Evolutionary conservation across 2,329 filamentous ascomycete species (phyloP).

Genomic region (Aspergillus novofumigatus): DNA sequence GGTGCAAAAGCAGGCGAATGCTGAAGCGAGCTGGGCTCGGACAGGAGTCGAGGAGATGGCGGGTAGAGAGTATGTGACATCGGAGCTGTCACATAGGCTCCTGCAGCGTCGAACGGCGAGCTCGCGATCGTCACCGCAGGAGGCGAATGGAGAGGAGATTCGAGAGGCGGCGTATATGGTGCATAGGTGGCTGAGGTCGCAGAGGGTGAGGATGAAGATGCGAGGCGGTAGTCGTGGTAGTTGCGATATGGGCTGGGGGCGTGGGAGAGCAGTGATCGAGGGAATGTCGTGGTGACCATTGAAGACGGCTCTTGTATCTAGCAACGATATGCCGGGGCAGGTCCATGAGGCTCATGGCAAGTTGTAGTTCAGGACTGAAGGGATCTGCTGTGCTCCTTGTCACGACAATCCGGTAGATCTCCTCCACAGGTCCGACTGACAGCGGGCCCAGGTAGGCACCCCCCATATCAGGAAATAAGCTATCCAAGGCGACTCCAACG

Average conservation of each 20-base stretch:
- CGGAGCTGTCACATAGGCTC: conserved; percentile 30
- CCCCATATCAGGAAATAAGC: conserved; percentile 86
- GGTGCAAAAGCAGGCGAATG: conserved; percentile 37
- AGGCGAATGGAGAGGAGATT: conserved; percentile 40
- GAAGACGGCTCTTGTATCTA: conserved; percentile 66
- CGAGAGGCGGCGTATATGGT: conserved; percentile 39
- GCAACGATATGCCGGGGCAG: conserved; percentile 66
- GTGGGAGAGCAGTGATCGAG: conserved; percentile 36
- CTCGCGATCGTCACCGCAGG: conserved; percentile 34
- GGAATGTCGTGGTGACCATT: conserved; percentile 49
- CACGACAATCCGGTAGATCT: conserved; percentile 73
- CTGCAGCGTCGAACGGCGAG: conserved; percentile 34
- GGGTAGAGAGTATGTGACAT: conserved; percentile 34
- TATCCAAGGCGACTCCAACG: conserved; percentile 79
- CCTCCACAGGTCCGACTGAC: conserved; percentile 75
- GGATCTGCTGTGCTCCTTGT: conserved; percentile 61
- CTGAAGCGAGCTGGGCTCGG: conserved; percentile 28
- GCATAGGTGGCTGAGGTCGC: conserved; percentile 35
- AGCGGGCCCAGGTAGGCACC: conserved; percentile 82
- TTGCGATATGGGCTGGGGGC: conserved; percentile 33
- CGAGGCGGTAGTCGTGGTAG: conserved; percentile 27
- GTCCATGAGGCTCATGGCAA: conserved; percentile 65
- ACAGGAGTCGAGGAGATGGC: conserved; percentile 33
- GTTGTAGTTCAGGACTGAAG: conserved; percentile 55
- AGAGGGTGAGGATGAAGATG: conserved; percentile 36